Conservation (phyloP, 352 stramenopile genomes). For the Phytophthora ramorum region DNA sequence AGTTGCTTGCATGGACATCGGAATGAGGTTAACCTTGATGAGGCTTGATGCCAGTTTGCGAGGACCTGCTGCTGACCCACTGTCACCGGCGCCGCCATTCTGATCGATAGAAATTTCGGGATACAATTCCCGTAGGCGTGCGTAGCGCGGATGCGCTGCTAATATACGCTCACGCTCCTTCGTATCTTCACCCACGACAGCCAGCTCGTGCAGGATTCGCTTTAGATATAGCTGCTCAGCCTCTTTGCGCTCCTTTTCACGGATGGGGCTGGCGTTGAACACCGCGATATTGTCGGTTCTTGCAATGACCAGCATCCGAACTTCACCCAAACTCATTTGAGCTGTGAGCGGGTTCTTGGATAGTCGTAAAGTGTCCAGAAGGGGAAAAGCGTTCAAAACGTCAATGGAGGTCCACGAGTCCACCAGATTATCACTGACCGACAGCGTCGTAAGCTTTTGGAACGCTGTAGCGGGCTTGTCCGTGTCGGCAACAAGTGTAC, state of each 20-base stretch:
- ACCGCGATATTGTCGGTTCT: slow-evolving; percentile 52
- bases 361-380: slow-evolving; percentile 69
- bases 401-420: slow-evolving; percentile 82
- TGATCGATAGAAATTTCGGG: slow-evolving; percentile 50
- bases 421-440: slow-evolving; percentile 70
- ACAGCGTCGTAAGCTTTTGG: slow-evolving; percentile 61
- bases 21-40: slow-evolving; percentile 71
- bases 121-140: slow-evolving; percentile 55
- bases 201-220: slow-evolving; percentile 77
- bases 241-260: slow-evolving; percentile 68
- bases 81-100: slow-evolving; percentile 6
- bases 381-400: slow-evolving; percentile 63
- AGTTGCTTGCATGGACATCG: slow-evolving; percentile 78
- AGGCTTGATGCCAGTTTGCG: slow-evolving; percentile 61
- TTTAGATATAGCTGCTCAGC: slow-evolving; percentile 87
- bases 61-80: slow-evolving; percentile 25
- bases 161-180: slow-evolving; percentile 44
- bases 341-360: slow-evolving; percentile 71
- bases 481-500: slow-evolving; percentile 42
- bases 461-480: slow-evolving; percentile 25
- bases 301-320: slow-evolving; percentile 75
- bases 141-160: slow-evolving; percentile 55
- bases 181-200: slow-evolving; percentile 36
- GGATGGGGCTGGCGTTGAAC: slow-evolving; percentile 76
- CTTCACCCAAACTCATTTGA: slow-evolving; percentile 70